Evolutionary conservation across 1,139 yeast genomes (phyloP).

Genomic region (Protomyces inundatus): DNA sequence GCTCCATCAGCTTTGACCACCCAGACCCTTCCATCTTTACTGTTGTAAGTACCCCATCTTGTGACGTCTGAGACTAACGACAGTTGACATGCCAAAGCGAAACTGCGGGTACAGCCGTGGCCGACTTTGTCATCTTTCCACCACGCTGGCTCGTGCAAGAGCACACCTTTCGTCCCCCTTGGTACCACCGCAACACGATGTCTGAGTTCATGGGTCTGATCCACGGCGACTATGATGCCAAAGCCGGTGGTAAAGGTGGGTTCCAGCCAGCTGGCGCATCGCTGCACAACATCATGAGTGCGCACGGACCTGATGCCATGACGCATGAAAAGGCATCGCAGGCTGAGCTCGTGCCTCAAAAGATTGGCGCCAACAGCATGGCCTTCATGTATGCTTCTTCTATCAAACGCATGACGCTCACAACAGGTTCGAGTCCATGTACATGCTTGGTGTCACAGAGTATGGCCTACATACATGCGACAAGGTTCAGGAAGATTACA

Average conservation of each 20-base stretch:
- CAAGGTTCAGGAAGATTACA: constrained; percentile 34
- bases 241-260: constrained; percentile 34
- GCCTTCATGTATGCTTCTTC: constrained; percentile 34
- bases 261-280: constrained; percentile 39
- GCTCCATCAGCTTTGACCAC: constrained; percentile 30
- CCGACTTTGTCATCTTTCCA: constrained; percentile 38
- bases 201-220: constrained; percentile 39
- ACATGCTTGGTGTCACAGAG: constrained; percentile 26
- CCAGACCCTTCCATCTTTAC: constrained; percentile 33
- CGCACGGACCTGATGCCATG: constrained; percentile 37
- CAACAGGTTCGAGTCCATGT: neutral
- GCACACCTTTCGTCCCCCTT: constrained; percentile 38
- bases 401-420: neutral
- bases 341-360: constrained; percentile 32
- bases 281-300: constrained; percentile 37
- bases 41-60: constrained; percentile 27
- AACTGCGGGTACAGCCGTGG: constrained; percentile 36
- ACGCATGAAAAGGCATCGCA: constrained; percentile 35
- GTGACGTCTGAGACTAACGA: neutral
- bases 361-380: constrained; percentile 36
- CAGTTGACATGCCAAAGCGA: constrained; percentile 35
- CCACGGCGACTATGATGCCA: constrained; percentile 35
- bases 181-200: constrained; percentile 37
- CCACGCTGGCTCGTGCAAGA: constrained; percentile 39
- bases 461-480: constrained; percentile 31